These are phyloP conservation scores for Arthrobotrys entomopaga DNA, from an alignment of 2,329 filamentous ascomycete species.

Conservation along the genomic window DNA sequence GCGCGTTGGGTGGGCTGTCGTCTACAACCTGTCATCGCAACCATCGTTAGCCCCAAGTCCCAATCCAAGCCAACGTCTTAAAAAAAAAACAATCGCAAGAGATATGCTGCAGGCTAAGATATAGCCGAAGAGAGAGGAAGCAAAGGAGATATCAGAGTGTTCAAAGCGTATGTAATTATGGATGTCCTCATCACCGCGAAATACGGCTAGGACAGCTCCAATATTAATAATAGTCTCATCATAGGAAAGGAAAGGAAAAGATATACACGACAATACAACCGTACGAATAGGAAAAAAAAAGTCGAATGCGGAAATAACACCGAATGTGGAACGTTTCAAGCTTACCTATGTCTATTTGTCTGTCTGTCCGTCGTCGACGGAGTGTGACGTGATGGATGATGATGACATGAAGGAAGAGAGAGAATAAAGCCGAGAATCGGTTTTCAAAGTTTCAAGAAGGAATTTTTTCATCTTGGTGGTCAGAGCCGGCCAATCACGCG, in stretches of 20 bases:
- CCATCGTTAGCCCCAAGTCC: conserved; percentile 11
- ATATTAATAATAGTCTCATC: conserved; percentile 71
- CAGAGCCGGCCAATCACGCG: conserved; percentile 7
- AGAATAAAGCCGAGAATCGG: not conserved
- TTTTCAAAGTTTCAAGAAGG: too few relatives aligned
- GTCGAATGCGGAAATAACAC: not conserved
- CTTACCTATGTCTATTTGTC: not conserved
- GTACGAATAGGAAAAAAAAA: not conserved
- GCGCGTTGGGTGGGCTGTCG: conserved; percentile 14
- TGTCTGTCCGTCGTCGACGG: conserved; percentile 10
- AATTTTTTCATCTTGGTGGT: conserved; percentile 5
- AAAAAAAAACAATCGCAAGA: not conserved
- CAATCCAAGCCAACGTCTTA: not conserved
- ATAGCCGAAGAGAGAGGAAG: too few relatives aligned
- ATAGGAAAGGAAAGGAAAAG: conserved; percentile 59
- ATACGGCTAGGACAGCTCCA: conserved; percentile 78
- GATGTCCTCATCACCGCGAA: conserved; percentile 69
- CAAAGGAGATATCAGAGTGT: conserved; percentile 36
- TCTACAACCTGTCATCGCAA: too few relatives aligned
- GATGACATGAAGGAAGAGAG: not conserved
- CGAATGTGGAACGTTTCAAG: not conserved
- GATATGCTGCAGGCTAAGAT: conserved; percentile 54
- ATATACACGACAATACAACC: not conserved
- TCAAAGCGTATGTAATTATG: conserved; percentile 67
- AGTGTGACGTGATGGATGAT: conserved; percentile 20